A percentile compares a stretch with the other conserved stretches of the same genome.
These are phyloP conservation scores for Tolypocladium nubicola DNA, from an alignment of 2,329 filamentous ascomycete genomes.

Conservation along the genomic window DNA sequence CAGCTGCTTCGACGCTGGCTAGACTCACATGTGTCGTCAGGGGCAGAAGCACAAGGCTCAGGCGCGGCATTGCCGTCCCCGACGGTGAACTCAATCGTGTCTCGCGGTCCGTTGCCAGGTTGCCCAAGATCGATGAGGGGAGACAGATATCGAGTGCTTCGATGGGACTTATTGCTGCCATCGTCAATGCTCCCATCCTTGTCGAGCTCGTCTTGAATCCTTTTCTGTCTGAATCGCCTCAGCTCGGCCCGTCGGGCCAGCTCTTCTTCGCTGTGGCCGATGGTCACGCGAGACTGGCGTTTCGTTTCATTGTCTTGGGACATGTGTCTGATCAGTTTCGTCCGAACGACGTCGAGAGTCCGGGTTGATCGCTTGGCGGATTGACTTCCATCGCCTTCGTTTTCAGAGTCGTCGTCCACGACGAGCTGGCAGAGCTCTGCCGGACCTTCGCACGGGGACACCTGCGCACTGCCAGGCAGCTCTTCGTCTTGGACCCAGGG, in stretches of 20 bases:
- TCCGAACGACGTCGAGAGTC: conserved; percentile 33
- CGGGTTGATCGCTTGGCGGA: conserved; percentile 22
- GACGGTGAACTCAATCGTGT: conserved; percentile 36
- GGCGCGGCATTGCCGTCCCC: conserved; percentile 1
- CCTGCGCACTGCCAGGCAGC: background rate
- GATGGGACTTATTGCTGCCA: conserved; percentile 14
- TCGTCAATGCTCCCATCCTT: conserved; percentile 30
- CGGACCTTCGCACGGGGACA: conserved; percentile 7
- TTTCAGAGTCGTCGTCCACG: conserved; percentile 28
- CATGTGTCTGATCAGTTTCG: conserved; percentile 32
- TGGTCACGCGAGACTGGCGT: conserved; percentile 27
- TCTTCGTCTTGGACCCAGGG: background rate
- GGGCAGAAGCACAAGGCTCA: background rate
- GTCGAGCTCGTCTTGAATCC: conserved; percentile 48
- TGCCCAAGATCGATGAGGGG: conserved; percentile 16
- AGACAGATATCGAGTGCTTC: conserved; percentile 13
- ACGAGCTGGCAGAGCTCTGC: conserved; percentile 21
- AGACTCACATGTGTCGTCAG: background rate
- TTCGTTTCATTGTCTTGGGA: conserved; percentile 32
- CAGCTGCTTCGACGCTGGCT: background rate
- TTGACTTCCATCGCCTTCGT: conserved; percentile 20
- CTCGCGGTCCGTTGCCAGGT: conserved; percentile 31
- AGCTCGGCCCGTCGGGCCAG: conserved; percentile 45
- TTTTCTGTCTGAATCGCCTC: conserved; percentile 41
- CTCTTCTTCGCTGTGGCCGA: conserved; percentile 40